Percentiles rank a stretch among this genome's conserved stretches.
phyloP scores from a whole-genome alignment of 805 yeast genomes.

The Grigorovia humatica region DNA sequence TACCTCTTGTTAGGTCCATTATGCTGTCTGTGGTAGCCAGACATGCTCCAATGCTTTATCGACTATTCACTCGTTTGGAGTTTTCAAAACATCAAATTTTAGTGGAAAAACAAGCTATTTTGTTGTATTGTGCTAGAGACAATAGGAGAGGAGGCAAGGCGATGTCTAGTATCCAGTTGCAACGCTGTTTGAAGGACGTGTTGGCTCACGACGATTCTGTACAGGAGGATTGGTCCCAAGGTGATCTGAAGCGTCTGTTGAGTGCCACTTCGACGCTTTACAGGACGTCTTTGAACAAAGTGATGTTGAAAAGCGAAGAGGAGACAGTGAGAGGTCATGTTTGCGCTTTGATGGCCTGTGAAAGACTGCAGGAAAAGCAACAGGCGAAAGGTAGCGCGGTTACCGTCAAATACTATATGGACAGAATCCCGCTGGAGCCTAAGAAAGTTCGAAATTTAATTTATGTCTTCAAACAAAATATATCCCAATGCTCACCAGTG shows the following conservation, averaged over 20 bases:
- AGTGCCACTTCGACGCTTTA: constrained; percentile 32
- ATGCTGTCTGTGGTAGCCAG: constrained; percentile 6
- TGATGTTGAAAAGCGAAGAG: constrained; percentile 41
- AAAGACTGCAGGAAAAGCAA: constrained; percentile 34
- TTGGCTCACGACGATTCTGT: constrained; percentile 12
- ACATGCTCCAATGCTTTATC: constrained; percentile 2
- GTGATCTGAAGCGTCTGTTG: constrained; percentile 19
- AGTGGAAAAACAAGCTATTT: not conserved
- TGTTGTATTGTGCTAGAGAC: too few relatives aligned
- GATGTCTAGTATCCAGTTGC: constrained; percentile 24
- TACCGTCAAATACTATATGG: constrained; percentile 36
- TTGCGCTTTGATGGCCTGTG: constrained; percentile 54
- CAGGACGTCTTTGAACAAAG: constrained; percentile 41
- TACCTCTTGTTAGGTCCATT: not conserved
- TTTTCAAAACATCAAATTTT: not conserved
- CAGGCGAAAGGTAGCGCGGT: not conserved
- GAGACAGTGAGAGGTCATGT: constrained; percentile 61
- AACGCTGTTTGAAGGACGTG: constrained; percentile 21
- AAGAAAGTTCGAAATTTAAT: constrained; percentile 33
- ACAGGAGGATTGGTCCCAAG: constrained; percentile 19
- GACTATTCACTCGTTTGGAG: not conserved
- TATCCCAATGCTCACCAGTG: constrained; percentile 28
- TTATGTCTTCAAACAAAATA: constrained; percentile 35
- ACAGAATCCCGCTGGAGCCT: constrained; percentile 49
- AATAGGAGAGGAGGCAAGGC: not conserved